Percentiles rank a stretch among this genome's conserved stretches.
Conservation (phyloP, 2,329 filamentous ascomycete species). For the Diaporthe sp. region DNA sequence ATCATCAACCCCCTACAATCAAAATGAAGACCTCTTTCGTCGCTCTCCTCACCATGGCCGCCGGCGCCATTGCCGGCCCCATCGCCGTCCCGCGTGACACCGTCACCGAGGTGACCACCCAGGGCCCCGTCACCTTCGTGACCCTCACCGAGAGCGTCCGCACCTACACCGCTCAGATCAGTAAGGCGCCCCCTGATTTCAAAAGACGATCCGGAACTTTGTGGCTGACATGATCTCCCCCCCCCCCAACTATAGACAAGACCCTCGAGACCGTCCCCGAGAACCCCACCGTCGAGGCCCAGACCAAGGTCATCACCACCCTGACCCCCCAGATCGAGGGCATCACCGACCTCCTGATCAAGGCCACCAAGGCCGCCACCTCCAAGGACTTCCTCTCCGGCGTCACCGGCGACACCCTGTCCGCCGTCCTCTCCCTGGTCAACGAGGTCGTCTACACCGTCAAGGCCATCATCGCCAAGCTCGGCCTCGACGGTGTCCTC, state of each 20-base stretch:
- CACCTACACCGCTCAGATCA: constrained; percentile 47
- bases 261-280: constrained; percentile 43
- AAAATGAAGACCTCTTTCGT: constrained; percentile 47
- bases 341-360: constrained; percentile 45
- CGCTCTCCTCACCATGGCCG: constrained; percentile 44
- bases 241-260: constrained; percentile 40
- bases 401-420: constrained; percentile 42
- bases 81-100: constrained; percentile 44
- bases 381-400: constrained; percentile 41
- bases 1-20: constrained; percentile 30
- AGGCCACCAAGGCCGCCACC: constrained; percentile 44
- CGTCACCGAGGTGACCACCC: constrained; percentile 41
- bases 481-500: constrained; percentile 46
- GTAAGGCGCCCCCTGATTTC: constrained; percentile 39
- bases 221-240: background rate
- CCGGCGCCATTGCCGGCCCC: constrained; percentile 44
- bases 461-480: constrained; percentile 47
- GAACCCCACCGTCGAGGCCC: constrained; percentile 43
- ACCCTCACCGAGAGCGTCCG: constrained; percentile 43
- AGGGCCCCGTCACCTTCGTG: constrained; percentile 43
- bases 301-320: constrained; percentile 43
- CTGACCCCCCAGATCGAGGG: constrained; percentile 46
- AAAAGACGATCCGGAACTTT: background rate
- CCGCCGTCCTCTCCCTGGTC: constrained; percentile 45
- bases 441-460: constrained; percentile 47